Percentiles rank a stretch among this genome's conserved stretches.
Conservation (phyloP, 768 basidiomycete species). For the Sutorius australiensis region DNA sequence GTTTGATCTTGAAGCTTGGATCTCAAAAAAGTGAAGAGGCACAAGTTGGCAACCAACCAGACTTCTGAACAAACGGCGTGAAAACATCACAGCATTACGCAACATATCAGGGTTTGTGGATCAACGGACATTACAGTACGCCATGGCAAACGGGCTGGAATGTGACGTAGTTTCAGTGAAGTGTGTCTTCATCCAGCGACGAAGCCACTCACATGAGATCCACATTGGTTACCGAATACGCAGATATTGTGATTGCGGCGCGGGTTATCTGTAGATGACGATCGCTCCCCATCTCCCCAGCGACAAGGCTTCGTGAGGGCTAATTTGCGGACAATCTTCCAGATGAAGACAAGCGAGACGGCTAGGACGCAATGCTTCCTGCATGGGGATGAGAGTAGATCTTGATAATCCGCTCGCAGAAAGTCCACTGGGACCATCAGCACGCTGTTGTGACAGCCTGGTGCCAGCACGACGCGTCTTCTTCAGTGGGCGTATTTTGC, state of each 20-base stretch:
- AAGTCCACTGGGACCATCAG: conserved; percentile 7
- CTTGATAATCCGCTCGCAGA: conserved; percentile 21
- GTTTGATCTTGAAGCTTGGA: neutral
- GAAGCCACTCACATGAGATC: conserved; percentile 20
- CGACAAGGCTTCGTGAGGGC: conserved; percentile 35
- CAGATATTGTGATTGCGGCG: neutral
- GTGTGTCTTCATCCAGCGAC: conserved; percentile 7
- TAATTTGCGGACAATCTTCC: conserved; percentile 38
- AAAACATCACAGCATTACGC: conserved; percentile 1
- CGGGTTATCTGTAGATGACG: conserved; percentile 20
- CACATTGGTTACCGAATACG: conserved; percentile 10
- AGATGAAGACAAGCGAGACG: conserved; percentile 42
- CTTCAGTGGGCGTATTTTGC: conserved; percentile 37
- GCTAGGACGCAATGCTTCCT: conserved; percentile 33
- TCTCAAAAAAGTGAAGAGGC: conserved; percentile 2
- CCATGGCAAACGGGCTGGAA: conserved; percentile 11
- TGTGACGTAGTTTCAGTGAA: conserved; percentile 17
- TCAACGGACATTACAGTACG: conserved; percentile 26
- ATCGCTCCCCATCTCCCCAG: conserved; percentile 37
- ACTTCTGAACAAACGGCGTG: neutral
- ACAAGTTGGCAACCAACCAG: neutral
- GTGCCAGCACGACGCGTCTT: conserved; percentile 18
- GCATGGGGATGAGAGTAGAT: conserved; percentile 36
- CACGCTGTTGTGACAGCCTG: conserved; percentile 10
- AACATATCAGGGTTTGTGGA: conserved; percentile 13